These are phyloP conservation scores for Raphanus hybrid DNA, from an alignment of 441 rosid species.

Conservation along the genomic window DNA sequence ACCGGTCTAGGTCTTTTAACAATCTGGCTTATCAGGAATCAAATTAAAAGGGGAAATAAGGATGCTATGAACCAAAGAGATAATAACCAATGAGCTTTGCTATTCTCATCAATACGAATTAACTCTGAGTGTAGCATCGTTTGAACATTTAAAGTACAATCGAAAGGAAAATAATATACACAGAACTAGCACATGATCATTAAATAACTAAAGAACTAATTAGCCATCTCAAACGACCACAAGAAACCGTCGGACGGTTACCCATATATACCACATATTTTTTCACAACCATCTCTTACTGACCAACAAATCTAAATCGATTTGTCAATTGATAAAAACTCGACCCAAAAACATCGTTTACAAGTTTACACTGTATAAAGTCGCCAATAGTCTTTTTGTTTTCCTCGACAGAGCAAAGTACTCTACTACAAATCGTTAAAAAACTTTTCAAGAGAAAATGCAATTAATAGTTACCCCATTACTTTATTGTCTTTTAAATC, in stretches of 20 bases:
- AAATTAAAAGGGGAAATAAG: background rate
- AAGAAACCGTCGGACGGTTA: background rate
- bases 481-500: too few species aligned
- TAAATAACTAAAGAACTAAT: background rate
- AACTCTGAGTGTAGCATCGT: background rate
- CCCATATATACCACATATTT: too few species aligned
- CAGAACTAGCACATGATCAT: background rate
- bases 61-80: background rate
- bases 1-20: conserved; percentile 1
- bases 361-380: too few species aligned
- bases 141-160: background rate
- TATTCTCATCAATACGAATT: background rate
- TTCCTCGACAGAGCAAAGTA: too few species aligned
- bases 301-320: too few species aligned
- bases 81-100: background rate
- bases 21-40: background rate
- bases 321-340: too few species aligned
- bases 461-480: too few species aligned
- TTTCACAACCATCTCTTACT: too few species aligned
- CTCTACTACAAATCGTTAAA: too few species aligned
- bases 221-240: background rate
- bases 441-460: too few species aligned
- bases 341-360: too few species aligned
- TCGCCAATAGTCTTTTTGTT: too few species aligned
- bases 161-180: background rate